Evolutionary conservation across 1,284 basidiomycete species (phyloP).

Genomic region (Heterobasidion parviporum): DNA sequence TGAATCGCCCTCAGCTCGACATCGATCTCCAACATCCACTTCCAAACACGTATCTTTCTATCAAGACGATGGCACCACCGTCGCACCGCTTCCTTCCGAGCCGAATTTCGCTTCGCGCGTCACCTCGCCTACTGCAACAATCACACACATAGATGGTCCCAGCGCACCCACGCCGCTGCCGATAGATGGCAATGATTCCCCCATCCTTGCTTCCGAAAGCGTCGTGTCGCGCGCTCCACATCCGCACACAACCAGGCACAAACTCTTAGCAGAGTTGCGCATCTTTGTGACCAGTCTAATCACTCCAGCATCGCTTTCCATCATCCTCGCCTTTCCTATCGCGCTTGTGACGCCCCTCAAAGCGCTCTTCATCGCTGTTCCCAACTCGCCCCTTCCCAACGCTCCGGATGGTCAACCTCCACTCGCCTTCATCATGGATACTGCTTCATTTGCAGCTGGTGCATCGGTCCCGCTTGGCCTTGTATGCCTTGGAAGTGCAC

Average conservation of each 20-base stretch:
- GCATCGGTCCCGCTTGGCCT: conserved; percentile 70
- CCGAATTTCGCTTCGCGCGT: conserved; percentile 14
- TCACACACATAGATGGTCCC: conserved; percentile 12
- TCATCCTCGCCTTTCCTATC: conserved; percentile 59
- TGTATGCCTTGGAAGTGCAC: conserved; percentile 65
- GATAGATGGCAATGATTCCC: background rate
- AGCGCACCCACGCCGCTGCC: background rate
- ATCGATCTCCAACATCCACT: background rate
- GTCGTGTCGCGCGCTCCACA: conserved; percentile 5
- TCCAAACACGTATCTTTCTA: conserved; percentile 21
- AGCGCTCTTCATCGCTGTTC: conserved; percentile 55
- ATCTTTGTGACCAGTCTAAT: conserved; percentile 30
- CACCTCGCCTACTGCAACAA: conserved; percentile 20
- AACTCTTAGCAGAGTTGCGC: conserved; percentile 17
- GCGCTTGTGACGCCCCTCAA: conserved; percentile 64
- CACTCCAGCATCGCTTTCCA: conserved; percentile 51
- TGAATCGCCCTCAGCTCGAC: background rate
- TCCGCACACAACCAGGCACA: conserved; percentile 11
- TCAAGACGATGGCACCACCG: conserved; percentile 10
- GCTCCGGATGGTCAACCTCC: conserved; percentile 75
- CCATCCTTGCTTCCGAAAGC: background rate
- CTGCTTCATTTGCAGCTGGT: conserved; percentile 60
- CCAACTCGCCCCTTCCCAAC: conserved; percentile 41
- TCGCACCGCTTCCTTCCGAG: conserved; percentile 18
- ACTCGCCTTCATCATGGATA: conserved; percentile 58